Base-by-base conservation (phyloP, 192 early-diverging fungal genomes). In the Umbelopsis vinacea region DNA sequence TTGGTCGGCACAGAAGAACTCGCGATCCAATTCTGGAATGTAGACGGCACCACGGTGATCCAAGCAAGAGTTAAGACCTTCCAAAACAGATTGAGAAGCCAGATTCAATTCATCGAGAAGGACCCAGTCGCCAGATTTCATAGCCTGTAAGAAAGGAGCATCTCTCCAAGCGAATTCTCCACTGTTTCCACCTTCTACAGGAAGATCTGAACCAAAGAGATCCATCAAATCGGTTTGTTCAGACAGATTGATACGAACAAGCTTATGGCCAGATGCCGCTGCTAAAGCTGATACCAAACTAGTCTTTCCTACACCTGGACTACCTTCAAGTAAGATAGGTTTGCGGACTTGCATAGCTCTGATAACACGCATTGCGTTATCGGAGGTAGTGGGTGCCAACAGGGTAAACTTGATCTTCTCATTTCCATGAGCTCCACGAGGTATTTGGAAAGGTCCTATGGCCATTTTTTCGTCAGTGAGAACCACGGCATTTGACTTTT, bases 161-260 rank as follows among this genome's bases (percentile, higher is more conserved):
- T 97, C 97, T 67, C 97, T 85, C 98, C 98, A 99, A 9, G 94
- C 93, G 82, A 99, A 99, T 79, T 94, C 89, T 43, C 93, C 90
- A 71, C 83, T 89, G 22, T 78, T 78, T 7, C 92, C 95, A 48
- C 93, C 94, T 77, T 97, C 96, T 0, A 96, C 94, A 1, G 98
- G 98, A 66, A 99, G 84, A 84, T 99, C 98, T 19, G 94, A 93
- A 53, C 98, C 98, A 85, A 99, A 99, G 52, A 99, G 84, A 77
- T 99, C 98, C 90, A 94, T 97, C 73, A 99, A 81, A 79, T 99
- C 98, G 0, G 98, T 98, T 78, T 99, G 98, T 73, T 99, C 98
- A 19, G 94, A 96, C 69, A 99, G 80, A 82, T 99, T 99, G 85
- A 99, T 96, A 60, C 98, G 91, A 53, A 95, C 93, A 21, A 99